Evolutionary conservation across 345 rosid genomes (phyloP).

Genomic region (Lepidium africanum): DNA sequence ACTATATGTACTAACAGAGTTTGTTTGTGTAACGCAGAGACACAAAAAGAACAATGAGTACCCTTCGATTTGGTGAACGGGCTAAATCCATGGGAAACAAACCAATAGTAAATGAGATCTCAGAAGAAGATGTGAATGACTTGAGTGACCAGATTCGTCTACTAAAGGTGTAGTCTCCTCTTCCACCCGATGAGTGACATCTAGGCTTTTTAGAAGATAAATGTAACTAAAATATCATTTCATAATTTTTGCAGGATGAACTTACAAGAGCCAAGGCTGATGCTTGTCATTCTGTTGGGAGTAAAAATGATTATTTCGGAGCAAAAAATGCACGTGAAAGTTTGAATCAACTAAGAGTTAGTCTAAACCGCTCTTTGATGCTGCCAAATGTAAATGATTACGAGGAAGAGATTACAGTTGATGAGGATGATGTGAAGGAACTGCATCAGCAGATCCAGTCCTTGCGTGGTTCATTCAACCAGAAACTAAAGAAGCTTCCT

Average conservation of each 20-base stretch:
- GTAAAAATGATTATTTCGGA: conserved; percentile 39
- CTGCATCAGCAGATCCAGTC: conserved; percentile 57
- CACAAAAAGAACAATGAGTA: conserved; percentile 60
- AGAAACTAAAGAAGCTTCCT: conserved; percentile 36
- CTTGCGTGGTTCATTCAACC: conserved; percentile 43
- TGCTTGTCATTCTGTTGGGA: conserved; percentile 35
- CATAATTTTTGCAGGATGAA: conserved; percentile 59
- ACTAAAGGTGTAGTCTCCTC: conserved; percentile 44
- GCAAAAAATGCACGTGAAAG: conserved; percentile 62
- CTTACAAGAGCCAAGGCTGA: conserved; percentile 80
- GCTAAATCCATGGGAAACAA: conserved; percentile 59
- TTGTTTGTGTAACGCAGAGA: conserved; percentile 47
- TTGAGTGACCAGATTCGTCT: conserved; percentile 96
- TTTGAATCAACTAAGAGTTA: conserved; percentile 78
- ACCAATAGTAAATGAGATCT: conserved; percentile 84
- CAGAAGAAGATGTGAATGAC: conserved; percentile 89
- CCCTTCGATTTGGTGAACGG: conserved; percentile 85
- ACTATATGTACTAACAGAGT: background rate
- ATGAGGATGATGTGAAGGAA: conserved; percentile 68
- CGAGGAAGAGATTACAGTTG: conserved; percentile 56
- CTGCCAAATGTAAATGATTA: conserved; percentile 51
- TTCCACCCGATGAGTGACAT: background rate
- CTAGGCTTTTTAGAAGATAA: no score
- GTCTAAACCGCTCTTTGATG: conserved; percentile 90
- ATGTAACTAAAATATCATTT: background rate